Percentiles rank a stretch among this genome's conserved stretches.
phyloP scores from a whole-genome alignment of 805 yeast species.

The Yarrowia divulgata region DNA sequence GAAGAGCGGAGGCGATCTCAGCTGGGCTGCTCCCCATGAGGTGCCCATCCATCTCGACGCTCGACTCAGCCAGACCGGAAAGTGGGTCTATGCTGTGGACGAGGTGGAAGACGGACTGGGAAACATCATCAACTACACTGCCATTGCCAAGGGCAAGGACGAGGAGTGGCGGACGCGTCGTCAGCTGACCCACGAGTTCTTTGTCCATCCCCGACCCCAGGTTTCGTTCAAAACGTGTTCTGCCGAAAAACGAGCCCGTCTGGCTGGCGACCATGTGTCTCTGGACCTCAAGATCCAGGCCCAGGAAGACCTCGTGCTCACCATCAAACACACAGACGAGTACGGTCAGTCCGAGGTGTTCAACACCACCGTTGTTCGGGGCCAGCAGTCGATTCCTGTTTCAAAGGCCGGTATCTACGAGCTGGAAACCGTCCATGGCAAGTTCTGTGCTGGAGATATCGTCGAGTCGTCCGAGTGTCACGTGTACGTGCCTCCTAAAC shows the following conservation, averaged over 20 bases:
- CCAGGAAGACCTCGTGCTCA: constrained; percentile 60
- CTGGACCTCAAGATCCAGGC: constrained; percentile 41
- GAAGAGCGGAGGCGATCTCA: constrained; percentile 43
- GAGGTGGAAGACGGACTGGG: constrained; percentile 73
- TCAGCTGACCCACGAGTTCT: constrained; percentile 56
- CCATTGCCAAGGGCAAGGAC: constrained; percentile 43
- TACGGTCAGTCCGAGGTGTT: constrained; percentile 46
- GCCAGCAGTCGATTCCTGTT: constrained; percentile 39
- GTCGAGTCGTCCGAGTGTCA: constrained; percentile 61
- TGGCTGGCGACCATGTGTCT: constrained; percentile 45
- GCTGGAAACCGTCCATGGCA: constrained; percentile 62
- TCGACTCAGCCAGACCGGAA: constrained; percentile 57
- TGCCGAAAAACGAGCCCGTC: constrained; percentile 47
- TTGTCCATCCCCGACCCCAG: constrained; percentile 64
- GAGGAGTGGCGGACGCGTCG: constrained; percentile 42
- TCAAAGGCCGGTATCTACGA: constrained; percentile 71
- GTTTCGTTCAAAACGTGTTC: constrained; percentile 53
- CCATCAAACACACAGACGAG: constrained; percentile 49
- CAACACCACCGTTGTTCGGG: constrained; percentile 45
- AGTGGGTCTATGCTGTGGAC: constrained; percentile 62
- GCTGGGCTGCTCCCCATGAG: constrained; percentile 51
- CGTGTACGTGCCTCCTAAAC: constrained; percentile 66
- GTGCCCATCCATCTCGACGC: constrained; percentile 57
- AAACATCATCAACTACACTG: constrained; percentile 54
- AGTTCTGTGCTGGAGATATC: constrained; percentile 71